Conservation (phyloP, 2,329 filamentous ascomycete genomes). For the Mollisiaceae sp. region DNA sequence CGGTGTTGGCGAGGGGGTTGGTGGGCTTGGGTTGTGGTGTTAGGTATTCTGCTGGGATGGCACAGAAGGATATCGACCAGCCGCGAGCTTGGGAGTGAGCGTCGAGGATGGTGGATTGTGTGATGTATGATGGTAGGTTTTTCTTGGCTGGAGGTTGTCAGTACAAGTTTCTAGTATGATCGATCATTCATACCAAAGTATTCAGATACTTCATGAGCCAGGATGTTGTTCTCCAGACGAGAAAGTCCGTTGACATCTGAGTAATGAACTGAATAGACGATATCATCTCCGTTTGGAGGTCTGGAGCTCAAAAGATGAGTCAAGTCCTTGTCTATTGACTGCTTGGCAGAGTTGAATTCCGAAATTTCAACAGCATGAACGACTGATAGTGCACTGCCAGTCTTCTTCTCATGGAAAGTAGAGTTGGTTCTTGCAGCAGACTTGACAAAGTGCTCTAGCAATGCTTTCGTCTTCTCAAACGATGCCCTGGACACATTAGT, state of each 20-base stretch:
- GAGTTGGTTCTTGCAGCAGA: slow-evolving; percentile 30
- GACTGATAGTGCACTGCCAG: slow-evolving; percentile 28
- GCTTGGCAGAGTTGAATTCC: slow-evolving; percentile 35
- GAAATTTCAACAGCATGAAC: slow-evolving; percentile 29
- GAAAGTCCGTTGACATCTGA: slow-evolving; percentile 38
- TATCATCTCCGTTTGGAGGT: slow-evolving; percentile 4
- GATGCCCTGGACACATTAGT: slow-evolving; percentile 28
- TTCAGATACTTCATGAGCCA: slow-evolving; percentile 37
- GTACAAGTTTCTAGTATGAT: neutral
- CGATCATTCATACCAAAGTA: slow-evolving; percentile 29
- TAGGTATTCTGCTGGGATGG: slow-evolving; percentile 27
- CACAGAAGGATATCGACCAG: slow-evolving; percentile 36
- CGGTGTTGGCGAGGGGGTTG: slow-evolving; percentile 20
- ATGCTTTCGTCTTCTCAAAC: slow-evolving; percentile 23
- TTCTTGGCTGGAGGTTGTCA: slow-evolving; percentile 28
- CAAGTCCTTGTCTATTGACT: slow-evolving; percentile 34
- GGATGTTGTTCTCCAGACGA: slow-evolving; percentile 36
- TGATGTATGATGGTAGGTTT: slow-evolving; percentile 28
- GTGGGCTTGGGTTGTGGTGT: slow-evolving; percentile 22
- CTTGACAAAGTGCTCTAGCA: slow-evolving; percentile 33
- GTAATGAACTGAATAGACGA: slow-evolving; percentile 36
- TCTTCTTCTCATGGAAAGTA: slow-evolving; percentile 32
- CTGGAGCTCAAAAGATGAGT: slow-evolving; percentile 26
- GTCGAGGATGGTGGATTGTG: slow-evolving; percentile 34
- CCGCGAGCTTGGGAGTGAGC: slow-evolving; percentile 30